Evolutionary conservation across 306 rosid species (phyloP).

Genomic region (Ammopiptanthus mongolicus): DNA sequence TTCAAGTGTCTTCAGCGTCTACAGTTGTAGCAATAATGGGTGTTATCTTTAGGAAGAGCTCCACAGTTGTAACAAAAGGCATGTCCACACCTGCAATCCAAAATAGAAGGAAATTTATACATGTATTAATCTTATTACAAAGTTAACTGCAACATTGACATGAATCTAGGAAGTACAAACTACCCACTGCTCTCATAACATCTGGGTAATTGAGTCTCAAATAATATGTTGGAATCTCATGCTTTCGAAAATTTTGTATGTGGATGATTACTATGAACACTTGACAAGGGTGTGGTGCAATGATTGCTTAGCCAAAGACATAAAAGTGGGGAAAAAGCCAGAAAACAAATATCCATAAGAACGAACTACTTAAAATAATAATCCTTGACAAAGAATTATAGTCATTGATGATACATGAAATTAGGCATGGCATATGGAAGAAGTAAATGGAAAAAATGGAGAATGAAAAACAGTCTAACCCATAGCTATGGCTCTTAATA

Average conservation of each 20-base stretch:
- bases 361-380: background rate
- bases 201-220: background rate
- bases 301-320: no score
- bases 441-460: background rate
- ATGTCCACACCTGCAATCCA: slow-evolving; percentile 40
- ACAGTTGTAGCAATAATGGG: slow-evolving; percentile 19
- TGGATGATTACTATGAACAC: background rate
- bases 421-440: background rate
- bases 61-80: slow-evolving; percentile 51
- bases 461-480: background rate
- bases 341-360: background rate
- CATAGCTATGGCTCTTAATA: background rate
- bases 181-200: background rate
- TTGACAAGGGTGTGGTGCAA: background rate
- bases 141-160: background rate
- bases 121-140: background rate
- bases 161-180: background rate
- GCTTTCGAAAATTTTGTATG: background rate
- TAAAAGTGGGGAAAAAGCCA: no score
- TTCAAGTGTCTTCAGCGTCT: background rate
- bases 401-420: background rate
- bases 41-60: background rate
- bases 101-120: background rate
- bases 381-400: background rate
- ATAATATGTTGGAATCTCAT: background rate